A percentile compares a stretch with the other conserved stretches of the same genome.
phyloP scores from a whole-genome alignment of 495 filamentous ascomycete species.

The Hypoxylon crocopeplum region DNA sequence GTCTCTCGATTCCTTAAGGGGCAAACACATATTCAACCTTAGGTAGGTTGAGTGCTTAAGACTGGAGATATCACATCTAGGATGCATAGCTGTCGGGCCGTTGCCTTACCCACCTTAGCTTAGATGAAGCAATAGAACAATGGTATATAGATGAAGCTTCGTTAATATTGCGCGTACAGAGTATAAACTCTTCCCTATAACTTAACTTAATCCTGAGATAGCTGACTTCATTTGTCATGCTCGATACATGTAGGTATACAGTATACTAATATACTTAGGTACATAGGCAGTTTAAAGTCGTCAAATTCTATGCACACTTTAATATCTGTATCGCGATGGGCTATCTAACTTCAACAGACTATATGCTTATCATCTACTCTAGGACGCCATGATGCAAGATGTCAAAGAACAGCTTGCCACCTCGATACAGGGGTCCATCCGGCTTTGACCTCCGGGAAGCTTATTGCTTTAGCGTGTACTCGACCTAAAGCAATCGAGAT shows the following conservation, averaged over 20 bases:
- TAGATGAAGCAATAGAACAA: not conserved
- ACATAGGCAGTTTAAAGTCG: too few relatives aligned
- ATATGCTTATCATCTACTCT: not conserved
- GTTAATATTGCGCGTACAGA: not conserved
- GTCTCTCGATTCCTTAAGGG: not conserved
- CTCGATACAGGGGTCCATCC: conserved; percentile 17
- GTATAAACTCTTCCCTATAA: not conserved
- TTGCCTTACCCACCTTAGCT: not conserved
- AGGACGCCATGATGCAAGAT: not conserved
- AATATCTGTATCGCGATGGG: not conserved
- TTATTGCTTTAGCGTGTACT: too few relatives aligned
- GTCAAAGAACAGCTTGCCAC: conserved; percentile 13
- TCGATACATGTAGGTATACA: too few relatives aligned
- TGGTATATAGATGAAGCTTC: not conserved
- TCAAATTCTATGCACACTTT: too few relatives aligned
- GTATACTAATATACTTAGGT: too few relatives aligned
- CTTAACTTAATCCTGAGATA: not conserved
- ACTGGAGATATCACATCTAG: not conserved
- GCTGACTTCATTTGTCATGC: too few relatives aligned
- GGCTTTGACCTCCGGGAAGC: conserved; percentile 6
- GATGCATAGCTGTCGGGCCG: not conserved
- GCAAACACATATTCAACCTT: conserved; percentile 14
- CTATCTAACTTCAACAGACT: not conserved
- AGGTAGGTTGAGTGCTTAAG: not conserved
- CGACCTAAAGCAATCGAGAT: not conserved